Percentiles rank a stretch among this genome's conserved stretches.
phyloP scores from a whole-genome alignment of 2,329 filamentous ascomycete genomes.

The Aspergillus eucalypticola region DNA sequence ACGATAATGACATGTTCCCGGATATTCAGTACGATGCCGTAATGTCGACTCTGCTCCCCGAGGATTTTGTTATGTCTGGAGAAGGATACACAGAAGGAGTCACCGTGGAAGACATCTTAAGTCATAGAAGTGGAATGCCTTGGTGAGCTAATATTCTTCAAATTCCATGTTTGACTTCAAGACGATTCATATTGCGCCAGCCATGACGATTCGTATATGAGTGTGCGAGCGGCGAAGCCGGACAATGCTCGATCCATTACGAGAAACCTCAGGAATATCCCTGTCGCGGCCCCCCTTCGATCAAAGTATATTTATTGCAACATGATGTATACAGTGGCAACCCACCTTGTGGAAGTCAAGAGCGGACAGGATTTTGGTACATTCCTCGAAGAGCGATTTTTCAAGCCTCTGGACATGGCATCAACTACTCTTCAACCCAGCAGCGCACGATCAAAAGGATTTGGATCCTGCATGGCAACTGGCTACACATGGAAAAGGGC shows the following conservation, averaged over 20 bases:
- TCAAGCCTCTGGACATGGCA: conserved; percentile 50
- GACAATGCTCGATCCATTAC: conserved; percentile 41
- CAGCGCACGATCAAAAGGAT: conserved; percentile 27
- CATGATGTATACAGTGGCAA: conserved; percentile 50
- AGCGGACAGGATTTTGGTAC: conserved; percentile 41
- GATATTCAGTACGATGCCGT: conserved; percentile 51
- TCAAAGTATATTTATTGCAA: conserved; percentile 54
- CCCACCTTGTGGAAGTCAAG: conserved; percentile 50
- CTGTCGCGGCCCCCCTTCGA: conserved; percentile 48
- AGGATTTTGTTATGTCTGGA: conserved; percentile 55
- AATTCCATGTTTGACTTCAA: too few relatives aligned
- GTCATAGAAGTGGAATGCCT: conserved; percentile 55
- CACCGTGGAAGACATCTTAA: conserved; percentile 57
- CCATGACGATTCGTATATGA: conserved; percentile 35
- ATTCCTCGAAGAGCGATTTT: conserved; percentile 47
- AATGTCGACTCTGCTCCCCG: conserved; percentile 50
- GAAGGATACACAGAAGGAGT: conserved; percentile 51
- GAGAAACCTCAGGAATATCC: conserved; percentile 50
- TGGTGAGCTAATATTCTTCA: conserved; percentile 32
- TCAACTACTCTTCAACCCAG: conserved; percentile 35
- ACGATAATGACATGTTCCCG: conserved; percentile 33
- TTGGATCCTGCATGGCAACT: conserved; percentile 39
- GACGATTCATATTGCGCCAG: conserved; percentile 20
- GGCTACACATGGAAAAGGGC: conserved; percentile 46
- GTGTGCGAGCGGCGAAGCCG: conserved; percentile 30